phyloP scores from a whole-genome alignment of 208 protist genomes.

The Trypanosoma theileri region DNA sequence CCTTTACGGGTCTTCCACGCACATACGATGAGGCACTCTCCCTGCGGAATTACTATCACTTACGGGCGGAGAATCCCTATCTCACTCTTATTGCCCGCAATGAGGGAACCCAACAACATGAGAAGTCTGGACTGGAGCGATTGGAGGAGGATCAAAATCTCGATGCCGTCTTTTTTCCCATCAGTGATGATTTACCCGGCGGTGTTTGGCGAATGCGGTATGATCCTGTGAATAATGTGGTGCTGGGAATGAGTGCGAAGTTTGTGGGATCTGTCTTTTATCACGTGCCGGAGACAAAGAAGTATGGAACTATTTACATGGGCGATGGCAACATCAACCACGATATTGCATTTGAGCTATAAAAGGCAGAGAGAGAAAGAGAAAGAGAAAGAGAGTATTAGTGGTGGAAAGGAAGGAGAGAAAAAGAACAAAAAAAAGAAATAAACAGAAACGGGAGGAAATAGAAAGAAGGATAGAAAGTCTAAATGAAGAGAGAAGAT shows the following conservation, averaged over 20 bases:
- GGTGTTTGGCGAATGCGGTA: conserved; percentile 76
- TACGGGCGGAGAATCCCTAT: conserved; percentile 72
- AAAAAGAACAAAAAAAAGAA: conserved; percentile 7
- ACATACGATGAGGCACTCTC: conserved; percentile 50
- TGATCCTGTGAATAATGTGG: conserved; percentile 62
- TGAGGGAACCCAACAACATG: conserved; percentile 31
- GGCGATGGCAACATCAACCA: conserved; percentile 83
- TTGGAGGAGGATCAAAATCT: conserved; percentile 55
- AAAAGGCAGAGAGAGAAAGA: conserved; percentile 10
- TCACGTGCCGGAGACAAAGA: conserved; percentile 75
- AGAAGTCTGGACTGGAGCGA: conserved; percentile 64
- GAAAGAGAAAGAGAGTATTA: conserved; percentile 3
- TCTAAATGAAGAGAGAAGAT: background rate
- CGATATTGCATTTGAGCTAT: conserved; percentile 79
- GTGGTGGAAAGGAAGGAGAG: background rate
- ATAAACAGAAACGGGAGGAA: background rate
- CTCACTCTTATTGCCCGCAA: conserved; percentile 45
- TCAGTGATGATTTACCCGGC: conserved; percentile 72
- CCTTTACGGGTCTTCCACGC: conserved; percentile 56
- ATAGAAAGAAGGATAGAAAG: background rate
- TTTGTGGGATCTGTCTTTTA: conserved; percentile 81
- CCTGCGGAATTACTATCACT: conserved; percentile 83
- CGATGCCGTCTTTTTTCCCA: conserved; percentile 69
- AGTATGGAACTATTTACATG: conserved; percentile 84
- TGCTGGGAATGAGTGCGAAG: conserved; percentile 61